Conservation (phyloP, 257 asterid species). For the Ocimum tenuiflorum region DNA sequence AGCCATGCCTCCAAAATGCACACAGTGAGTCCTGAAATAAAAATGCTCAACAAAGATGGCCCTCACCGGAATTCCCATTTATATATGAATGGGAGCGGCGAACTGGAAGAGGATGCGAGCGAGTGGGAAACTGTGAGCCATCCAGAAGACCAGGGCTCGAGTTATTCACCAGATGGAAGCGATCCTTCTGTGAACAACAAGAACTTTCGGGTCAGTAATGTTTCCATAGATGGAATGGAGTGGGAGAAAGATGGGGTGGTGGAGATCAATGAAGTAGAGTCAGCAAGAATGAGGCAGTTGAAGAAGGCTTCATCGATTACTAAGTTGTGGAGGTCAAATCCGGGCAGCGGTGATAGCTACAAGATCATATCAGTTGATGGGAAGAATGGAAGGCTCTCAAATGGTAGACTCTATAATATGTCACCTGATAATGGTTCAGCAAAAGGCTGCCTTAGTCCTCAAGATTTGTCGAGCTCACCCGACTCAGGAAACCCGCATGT, state of each 20-base stretch:
- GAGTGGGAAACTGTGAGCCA: conserved; percentile 68
- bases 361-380: conserved; percentile 40
- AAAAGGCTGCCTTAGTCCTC: conserved; percentile 44
- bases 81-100: conserved; percentile 35
- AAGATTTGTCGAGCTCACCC: conserved; percentile 50
- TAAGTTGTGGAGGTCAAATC: conserved; percentile 32
- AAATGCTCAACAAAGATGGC: conserved; percentile 12
- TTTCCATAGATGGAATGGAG: conserved; percentile 22
- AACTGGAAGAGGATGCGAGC: conserved; percentile 44
- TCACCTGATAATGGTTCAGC: conserved; percentile 49
- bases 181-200: conserved; percentile 27
- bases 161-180: conserved; percentile 45
- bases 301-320: conserved; percentile 32
- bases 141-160: conserved; percentile 46
- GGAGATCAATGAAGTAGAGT: conserved; percentile 31
- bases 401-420: conserved; percentile 37
- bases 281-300: conserved; percentile 20
- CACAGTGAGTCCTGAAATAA: conserved; percentile 32
- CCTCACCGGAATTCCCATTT: conserved; percentile 27
- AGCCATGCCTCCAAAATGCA: conserved; percentile 38
- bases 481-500: conserved; percentile 54
- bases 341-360: conserved; percentile 34
- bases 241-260: conserved; percentile 28
- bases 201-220: conserved; percentile 19
- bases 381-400: conserved; percentile 38